Conservation (phyloP, 768 basidiomycete genomes). For the Pisolithus tinctorius region DNA sequence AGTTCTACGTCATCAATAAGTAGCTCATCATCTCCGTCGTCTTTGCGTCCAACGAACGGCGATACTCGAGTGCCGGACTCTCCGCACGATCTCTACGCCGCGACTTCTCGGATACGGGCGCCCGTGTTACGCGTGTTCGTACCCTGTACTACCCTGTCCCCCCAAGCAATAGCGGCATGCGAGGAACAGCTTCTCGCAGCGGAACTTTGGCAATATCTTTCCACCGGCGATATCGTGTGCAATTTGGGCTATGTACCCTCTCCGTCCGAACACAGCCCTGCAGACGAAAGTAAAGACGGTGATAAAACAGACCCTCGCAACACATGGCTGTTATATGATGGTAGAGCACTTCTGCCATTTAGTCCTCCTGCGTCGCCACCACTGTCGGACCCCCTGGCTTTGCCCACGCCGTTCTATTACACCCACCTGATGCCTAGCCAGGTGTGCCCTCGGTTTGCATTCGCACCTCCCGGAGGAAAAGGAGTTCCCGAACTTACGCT, state of each 20-base stretch:
- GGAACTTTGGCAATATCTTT: conserved; percentile 71
- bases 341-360: conserved; percentile 54
- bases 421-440: conserved; percentile 49
- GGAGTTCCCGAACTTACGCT: conserved; percentile 45
- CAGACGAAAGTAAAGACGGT: conserved; percentile 12
- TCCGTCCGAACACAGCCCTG: conserved; percentile 19
- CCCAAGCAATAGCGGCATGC: conserved; percentile 43
- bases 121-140: conserved; percentile 72
- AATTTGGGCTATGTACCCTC: conserved; percentile 74
- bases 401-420: conserved; percentile 77
- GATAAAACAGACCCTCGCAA: conserved; percentile 17
- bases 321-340: conserved; percentile 75
- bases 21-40: conserved; percentile 8
- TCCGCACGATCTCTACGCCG: conserved; percentile 58
- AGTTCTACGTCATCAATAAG: conserved; percentile 23
- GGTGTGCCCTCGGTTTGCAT: conserved; percentile 18
- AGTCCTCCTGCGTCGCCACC: conserved; percentile 46
- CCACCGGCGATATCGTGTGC: conserved; percentile 69
- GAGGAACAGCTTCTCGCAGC: conserved; percentile 62
- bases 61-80: conserved; percentile 21
- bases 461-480: conserved; percentile 23
- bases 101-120: conserved; percentile 57
- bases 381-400: conserved; percentile 47
- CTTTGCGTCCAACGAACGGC: background rate
- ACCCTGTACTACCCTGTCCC: conserved; percentile 53